Evolutionary conservation across 2,329 filamentous ascomycete genomes (phyloP).

Genomic region (Verticillium nonalfalfae): DNA sequence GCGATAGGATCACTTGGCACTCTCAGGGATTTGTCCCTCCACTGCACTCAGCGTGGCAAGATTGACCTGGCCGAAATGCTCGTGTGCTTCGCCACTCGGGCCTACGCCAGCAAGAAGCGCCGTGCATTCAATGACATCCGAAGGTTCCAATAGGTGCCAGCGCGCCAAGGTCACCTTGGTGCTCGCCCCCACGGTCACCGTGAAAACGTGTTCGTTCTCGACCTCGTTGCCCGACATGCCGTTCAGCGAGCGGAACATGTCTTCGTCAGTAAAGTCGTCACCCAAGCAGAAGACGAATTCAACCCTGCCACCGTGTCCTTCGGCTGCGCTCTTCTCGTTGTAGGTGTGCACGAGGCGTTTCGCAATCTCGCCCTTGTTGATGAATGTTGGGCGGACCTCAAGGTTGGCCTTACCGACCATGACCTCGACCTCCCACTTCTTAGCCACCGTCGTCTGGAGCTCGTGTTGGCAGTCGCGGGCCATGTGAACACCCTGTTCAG

Average conservation of each 20-base stretch:
- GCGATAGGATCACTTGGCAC: conserved; percentile 5
- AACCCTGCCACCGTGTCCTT: conserved; percentile 43
- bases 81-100: conserved; percentile 29
- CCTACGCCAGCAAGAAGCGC: conserved; percentile 46
- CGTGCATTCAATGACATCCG: conserved; percentile 72
- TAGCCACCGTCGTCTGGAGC: conserved; percentile 68
- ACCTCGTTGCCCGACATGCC: conserved; percentile 46
- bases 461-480: conserved; percentile 76
- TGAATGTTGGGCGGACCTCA: conserved; percentile 91
- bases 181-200: conserved; percentile 85
- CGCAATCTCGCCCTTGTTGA: conserved; percentile 96
- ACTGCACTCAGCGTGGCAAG: conserved; percentile 47
- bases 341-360: conserved; percentile 76
- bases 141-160: conserved; percentile 84
- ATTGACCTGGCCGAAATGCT: conserved; percentile 45
- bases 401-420: conserved; percentile 97
- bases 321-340: conserved; percentile 41
- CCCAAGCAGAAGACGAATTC: conserved; percentile 89
- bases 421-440: conserved; percentile 86
- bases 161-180: conserved; percentile 86
- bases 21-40: conserved; percentile 42
- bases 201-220: conserved; percentile 67
- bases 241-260: conserved; percentile 84
- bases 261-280: conserved; percentile 96
- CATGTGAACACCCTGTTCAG: conserved; percentile 75